phyloP scores from a whole-genome alignment of 139 green algal species.

The Dunaliella sp. region DNA sequence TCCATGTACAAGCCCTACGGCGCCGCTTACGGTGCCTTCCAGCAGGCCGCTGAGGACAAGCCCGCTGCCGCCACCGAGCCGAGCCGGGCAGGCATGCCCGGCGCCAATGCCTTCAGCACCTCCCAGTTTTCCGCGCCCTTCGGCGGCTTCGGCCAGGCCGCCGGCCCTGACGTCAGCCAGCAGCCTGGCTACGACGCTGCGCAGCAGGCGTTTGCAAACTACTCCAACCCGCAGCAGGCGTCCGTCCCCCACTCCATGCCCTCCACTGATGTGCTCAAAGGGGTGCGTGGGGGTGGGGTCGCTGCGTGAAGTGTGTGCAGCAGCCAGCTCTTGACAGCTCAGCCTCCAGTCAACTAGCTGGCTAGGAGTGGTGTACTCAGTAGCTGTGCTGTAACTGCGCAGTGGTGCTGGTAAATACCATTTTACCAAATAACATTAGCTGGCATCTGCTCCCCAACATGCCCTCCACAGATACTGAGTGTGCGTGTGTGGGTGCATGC shows the following conservation, averaged over 20 bases:
- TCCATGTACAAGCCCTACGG: not conserved
- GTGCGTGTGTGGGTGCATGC: no score
- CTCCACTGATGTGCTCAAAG: not conserved
- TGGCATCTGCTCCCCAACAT: no score
- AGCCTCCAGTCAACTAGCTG: no score
- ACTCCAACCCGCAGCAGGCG: not conserved
- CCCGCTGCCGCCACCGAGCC: not conserved
- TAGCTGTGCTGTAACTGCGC: no score
- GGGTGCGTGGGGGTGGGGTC: not conserved
- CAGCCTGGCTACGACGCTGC: not conserved
- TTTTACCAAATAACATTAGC: no score
- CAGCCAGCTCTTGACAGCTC: no score
- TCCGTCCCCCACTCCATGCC: not conserved
- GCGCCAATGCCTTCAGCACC: not conserved
- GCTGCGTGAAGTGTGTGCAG: no score
- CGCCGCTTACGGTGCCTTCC: not conserved
- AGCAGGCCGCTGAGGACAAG: not conserved
- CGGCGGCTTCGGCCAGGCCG: not conserved
- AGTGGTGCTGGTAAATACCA: no score
- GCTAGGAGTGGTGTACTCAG: no score
- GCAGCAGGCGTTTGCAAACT: slow-evolving; percentile 8
- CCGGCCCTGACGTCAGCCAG: not conserved
- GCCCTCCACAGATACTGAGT: no score
- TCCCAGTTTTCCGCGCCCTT: not conserved
- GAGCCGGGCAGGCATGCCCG: not conserved